A percentile compares a stretch with the other conserved stretches of the same genome.
Evolutionary conservation across 495 filamentous ascomycete genomes (phyloP).

Genomic region (Hyaloscypha hepaticicola): DNA sequence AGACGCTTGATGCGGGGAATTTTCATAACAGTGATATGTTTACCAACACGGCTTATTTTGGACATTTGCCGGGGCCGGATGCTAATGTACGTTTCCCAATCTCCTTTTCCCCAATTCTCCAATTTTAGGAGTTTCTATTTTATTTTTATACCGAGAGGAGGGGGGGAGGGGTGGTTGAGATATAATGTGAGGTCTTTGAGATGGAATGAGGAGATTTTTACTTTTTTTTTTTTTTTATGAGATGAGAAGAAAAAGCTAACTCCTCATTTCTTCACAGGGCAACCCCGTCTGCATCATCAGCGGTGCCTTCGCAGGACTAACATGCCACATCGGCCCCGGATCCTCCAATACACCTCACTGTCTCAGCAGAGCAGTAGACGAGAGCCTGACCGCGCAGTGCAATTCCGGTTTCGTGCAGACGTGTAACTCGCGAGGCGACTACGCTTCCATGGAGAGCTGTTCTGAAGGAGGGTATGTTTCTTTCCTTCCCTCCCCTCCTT

Average conservation of each 20-base stretch:
- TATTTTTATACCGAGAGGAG: too few species aligned
- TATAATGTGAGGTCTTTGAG: too few species aligned
- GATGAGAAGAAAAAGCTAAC: too few species aligned
- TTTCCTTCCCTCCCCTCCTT: not conserved
- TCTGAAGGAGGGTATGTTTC: constrained; percentile 7
- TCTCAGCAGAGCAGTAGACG: not conserved
- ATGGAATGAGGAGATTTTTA: too few species aligned
- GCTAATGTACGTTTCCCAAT: not conserved
- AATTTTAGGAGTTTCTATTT: too few species aligned
- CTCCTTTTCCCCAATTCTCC: too few species aligned
- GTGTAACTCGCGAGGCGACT: constrained; percentile 3
- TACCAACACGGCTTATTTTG: not conserved
- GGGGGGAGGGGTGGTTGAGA: too few species aligned
- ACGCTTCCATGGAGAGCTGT: constrained; percentile 11
- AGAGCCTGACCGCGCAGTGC: constrained; percentile 6
- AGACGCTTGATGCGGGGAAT: constrained; percentile 6
- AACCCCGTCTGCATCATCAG: not conserved
- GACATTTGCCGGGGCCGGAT: not conserved
- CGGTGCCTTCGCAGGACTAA: constrained; percentile 13
- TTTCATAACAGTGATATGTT: not conserved
- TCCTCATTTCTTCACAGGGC: too few species aligned
- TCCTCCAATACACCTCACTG: constrained; percentile 8
- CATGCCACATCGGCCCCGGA: constrained; percentile 12
- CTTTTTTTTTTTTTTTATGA: too few species aligned
- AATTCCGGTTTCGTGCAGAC: not conserved